Conservation (phyloP, 768 basidiomycete genomes). For the Nidula microcarpa region DNA sequence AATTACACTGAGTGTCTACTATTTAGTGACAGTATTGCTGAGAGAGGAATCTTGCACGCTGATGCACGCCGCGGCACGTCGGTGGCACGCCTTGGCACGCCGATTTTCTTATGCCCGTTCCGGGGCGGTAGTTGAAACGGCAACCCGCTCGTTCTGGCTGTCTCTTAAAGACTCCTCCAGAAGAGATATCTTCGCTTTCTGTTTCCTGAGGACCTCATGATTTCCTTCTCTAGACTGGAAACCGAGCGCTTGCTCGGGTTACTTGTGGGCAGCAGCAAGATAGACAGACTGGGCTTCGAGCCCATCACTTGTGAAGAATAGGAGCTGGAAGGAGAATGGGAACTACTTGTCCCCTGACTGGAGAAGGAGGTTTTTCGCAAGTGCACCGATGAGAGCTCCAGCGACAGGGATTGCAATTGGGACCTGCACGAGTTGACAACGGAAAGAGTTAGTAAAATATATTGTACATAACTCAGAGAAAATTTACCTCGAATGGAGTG, state of each 20-base stretch:
- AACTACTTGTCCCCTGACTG: constrained; percentile 68
- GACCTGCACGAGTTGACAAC: constrained; percentile 48
- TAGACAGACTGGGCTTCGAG: constrained; percentile 52
- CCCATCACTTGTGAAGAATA: constrained; percentile 30
- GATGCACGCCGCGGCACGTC: too few species aligned
- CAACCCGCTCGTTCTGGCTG: constrained; percentile 20
- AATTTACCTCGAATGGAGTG: constrained; percentile 77
- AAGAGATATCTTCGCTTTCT: constrained; percentile 84
- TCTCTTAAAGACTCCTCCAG: constrained; percentile 59
- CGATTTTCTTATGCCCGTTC: too few species aligned
- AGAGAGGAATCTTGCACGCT: too few species aligned
- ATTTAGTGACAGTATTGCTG: too few species aligned
- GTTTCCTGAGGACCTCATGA: constrained; percentile 89
- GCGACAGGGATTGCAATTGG: constrained; percentile 92
- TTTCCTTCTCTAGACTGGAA: constrained; percentile 87
- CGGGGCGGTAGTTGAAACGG: constrained; percentile 5
- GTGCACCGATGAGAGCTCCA: constrained; percentile 89
- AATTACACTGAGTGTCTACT: too few species aligned
- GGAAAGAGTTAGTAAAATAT: constrained; percentile 5
- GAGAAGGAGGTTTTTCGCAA: constrained; percentile 82
- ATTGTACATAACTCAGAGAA: neutral
- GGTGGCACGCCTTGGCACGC: too few species aligned
- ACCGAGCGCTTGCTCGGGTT: constrained; percentile 67
- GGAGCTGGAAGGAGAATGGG: constrained; percentile 59
- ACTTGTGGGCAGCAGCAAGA: constrained; percentile 41